These are phyloP conservation scores for Syncephalis plumigaleata DNA, from an alignment of 371 early-diverging fungal genomes.

Conservation along the genomic window DNA sequence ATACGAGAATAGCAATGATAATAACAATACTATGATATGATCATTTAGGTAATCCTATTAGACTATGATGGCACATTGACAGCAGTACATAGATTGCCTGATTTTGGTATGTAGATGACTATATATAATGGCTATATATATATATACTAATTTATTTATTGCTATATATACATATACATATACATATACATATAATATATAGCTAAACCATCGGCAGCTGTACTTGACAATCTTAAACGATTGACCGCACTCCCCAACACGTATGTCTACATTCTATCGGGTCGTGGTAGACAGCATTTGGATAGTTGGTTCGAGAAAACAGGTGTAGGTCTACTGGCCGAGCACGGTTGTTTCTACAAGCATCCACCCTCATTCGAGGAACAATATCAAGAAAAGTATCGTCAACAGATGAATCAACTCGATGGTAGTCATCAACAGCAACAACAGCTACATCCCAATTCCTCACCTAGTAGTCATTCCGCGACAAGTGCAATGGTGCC, in stretches of 20 bases:
- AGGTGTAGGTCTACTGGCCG: constrained; percentile 78
- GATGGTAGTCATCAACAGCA: no score
- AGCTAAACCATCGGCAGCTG: constrained; percentile 46
- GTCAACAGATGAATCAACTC: no score
- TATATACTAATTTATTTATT: no score
- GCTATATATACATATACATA: no score
- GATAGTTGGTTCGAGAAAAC: constrained; percentile 76
- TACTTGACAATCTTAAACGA: constrained; percentile 42
- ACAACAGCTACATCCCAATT: no score
- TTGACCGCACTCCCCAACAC: constrained; percentile 62
- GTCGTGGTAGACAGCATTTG: constrained; percentile 64
- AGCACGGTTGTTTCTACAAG: constrained; percentile 88
- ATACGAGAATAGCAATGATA: no score
- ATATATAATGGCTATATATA: no score
- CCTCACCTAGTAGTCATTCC: no score
- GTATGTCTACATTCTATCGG: constrained; percentile 85
- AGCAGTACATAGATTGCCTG: constrained; percentile 66
- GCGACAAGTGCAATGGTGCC: no score
- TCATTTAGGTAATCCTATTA: constrained; percentile 41
- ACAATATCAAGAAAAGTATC: constrained; percentile 2
- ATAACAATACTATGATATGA: no score
- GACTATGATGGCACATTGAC: constrained; percentile 94
- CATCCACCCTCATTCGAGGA: constrained; percentile 40
- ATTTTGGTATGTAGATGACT: constrained; percentile 28
- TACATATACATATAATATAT: no score